Conservation (phyloP, 2,329 filamentous ascomycete genomes). For the Colletotrichum gloeosporioides region DNA sequence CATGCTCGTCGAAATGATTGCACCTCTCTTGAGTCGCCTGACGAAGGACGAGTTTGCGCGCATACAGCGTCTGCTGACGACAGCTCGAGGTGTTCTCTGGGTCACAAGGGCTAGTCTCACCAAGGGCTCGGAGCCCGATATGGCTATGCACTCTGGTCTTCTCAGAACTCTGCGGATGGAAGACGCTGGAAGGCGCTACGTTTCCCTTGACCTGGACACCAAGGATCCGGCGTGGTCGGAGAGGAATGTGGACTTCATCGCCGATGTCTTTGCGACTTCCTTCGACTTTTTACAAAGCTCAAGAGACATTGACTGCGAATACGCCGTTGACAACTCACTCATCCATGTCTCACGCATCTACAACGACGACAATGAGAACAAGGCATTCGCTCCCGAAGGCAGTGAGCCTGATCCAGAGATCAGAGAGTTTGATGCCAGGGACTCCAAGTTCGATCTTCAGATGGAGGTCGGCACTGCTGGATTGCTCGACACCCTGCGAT, state of each 20-base stretch:
- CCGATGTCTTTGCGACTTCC: background rate
- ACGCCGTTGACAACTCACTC: background rate
- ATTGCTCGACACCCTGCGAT: slow-evolving; percentile 27
- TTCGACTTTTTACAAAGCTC: background rate
- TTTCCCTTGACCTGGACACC: slow-evolving; percentile 11
- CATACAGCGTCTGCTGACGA: background rate
- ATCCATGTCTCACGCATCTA: background rate
- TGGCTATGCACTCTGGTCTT: slow-evolving; percentile 9
- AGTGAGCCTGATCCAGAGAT: background rate
- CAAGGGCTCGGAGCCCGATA: background rate
- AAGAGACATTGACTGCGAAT: slow-evolving; percentile 1
- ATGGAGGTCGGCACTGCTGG: slow-evolving; percentile 26
- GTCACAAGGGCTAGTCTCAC: background rate
- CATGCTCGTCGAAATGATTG: background rate
- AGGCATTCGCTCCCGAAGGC: background rate
- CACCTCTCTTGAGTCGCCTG: background rate
- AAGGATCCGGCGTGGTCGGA: background rate
- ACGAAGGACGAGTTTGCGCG: background rate
- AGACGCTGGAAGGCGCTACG: slow-evolving; percentile 9
- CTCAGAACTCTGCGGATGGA: slow-evolving; percentile 18
- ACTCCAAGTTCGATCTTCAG: background rate
- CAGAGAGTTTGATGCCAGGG: background rate
- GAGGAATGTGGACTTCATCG: background rate
- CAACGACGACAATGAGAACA: background rate
- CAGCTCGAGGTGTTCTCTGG: slow-evolving; percentile 6